phyloP scores from a whole-genome alignment of 2,329 filamentous ascomycete species.

The Exophiala dermatitidis region DNA sequence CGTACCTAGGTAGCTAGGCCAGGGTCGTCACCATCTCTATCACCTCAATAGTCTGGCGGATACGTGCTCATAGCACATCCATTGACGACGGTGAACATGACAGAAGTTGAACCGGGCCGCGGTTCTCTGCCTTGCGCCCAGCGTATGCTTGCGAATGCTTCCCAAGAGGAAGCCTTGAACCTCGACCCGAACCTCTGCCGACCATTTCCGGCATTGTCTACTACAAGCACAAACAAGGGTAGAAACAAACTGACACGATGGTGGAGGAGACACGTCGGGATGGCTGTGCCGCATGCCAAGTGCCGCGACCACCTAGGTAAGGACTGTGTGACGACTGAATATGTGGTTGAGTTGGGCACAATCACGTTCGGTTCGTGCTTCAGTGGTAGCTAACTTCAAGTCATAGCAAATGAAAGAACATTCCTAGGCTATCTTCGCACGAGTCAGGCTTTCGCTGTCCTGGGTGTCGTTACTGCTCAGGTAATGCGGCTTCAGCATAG shows the following conservation, averaged over 20 bases:
- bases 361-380: background rate
- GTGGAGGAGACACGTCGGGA: constrained; percentile 20
- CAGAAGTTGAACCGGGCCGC: background rate
- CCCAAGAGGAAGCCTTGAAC: constrained; percentile 21
- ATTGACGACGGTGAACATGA: background rate
- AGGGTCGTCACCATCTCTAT: background rate
- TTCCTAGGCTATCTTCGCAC: constrained; percentile 24
- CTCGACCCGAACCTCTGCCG: constrained; percentile 5
- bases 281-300: constrained; percentile 19
- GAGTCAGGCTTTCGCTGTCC: constrained; percentile 22
- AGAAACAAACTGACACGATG: constrained; percentile 6
- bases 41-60: background rate
- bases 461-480: constrained; percentile 22
- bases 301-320: constrained; percentile 26
- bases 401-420: constrained; percentile 24
- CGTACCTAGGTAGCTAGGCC: background rate
- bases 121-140: constrained; percentile 4
- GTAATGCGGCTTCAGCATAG: constrained; percentile 20
- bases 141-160: constrained; percentile 9
- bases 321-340: background rate
- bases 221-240: constrained; percentile 5
- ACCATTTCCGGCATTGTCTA: constrained; percentile 1
- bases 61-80: background rate
- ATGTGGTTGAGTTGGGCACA: too few relatives aligned
- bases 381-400: background rate